Evolutionary conservation across 106 monocot species (phyloP).

Genomic region (Apostasia ramifera): DNA sequence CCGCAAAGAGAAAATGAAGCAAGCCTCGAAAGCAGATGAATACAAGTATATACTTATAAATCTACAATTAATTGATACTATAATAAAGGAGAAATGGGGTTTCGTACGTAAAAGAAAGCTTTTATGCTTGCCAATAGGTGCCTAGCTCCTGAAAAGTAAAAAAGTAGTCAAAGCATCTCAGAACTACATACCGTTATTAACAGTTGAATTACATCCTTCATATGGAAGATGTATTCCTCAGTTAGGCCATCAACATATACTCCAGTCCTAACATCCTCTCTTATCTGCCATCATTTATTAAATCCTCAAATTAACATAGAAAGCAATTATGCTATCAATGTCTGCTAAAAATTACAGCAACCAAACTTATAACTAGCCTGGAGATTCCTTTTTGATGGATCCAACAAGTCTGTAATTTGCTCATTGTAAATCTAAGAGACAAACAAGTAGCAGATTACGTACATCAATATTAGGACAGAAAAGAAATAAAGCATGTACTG

Average conservation of each 20-base stretch:
- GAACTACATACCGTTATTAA: constrained; percentile 43
- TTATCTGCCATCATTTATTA: constrained; percentile 31
- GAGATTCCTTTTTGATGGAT: constrained; percentile 59
- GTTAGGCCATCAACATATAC: constrained; percentile 80
- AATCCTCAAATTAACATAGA: no score
- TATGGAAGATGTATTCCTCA: constrained; percentile 49
- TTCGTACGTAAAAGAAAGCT: no score
- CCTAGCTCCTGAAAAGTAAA: no score
- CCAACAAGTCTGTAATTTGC: constrained; percentile 86
- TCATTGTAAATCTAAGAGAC: constrained; percentile 74
- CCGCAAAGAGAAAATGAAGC: no score
- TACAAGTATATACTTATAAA: no score
- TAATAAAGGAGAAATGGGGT: no score
- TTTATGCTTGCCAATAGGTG: no score
- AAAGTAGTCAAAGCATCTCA: not conserved
- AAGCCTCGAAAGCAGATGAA: no score
- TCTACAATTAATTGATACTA: no score
- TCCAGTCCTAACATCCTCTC: constrained; percentile 78
- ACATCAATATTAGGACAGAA: not conserved
- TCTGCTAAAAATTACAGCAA: not conserved
- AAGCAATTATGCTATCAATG: no score
- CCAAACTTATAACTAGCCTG: constrained; percentile 38
- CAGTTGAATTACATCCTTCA: constrained; percentile 59
- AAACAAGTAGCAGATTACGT: not conserved
- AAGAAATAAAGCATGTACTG: constrained; percentile 1